Evolutionary conservation across 257 asterid species (phyloP).

Genomic region (Paraleonurus japonicus): DNA sequence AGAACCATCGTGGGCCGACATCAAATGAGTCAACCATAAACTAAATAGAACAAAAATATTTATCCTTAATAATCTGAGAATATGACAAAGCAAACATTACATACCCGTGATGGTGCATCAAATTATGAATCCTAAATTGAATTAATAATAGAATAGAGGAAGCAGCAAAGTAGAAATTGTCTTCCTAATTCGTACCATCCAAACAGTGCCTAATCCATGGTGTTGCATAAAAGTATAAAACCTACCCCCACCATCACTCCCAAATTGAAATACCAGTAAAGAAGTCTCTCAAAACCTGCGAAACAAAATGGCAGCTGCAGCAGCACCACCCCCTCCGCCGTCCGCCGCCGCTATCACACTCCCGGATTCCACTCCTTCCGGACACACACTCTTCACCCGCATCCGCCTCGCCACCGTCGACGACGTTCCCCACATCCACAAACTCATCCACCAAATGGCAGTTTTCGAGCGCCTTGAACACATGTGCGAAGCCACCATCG

Average conservation of each 20-base stretch:
- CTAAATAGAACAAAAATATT: too few relatives aligned
- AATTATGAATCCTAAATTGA: not conserved
- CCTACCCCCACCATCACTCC: not conserved
- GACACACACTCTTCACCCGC: slow-evolving; percentile 46
- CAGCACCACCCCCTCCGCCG: slow-evolving; percentile 45
- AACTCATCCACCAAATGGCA: slow-evolving; percentile 69
- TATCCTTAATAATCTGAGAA: too few relatives aligned
- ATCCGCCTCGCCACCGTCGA: slow-evolving; percentile 48
- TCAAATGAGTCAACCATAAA: too few relatives aligned
- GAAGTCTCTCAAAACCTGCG: slow-evolving; percentile 19
- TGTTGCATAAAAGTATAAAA: not conserved
- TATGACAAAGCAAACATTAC: too few relatives aligned
- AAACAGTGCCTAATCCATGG: not conserved
- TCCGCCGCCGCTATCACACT: slow-evolving; percentile 36
- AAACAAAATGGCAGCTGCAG: slow-evolving; percentile 44
- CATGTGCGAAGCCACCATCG: slow-evolving; percentile 48
- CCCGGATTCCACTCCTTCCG: slow-evolving; percentile 30
- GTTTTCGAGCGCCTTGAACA: slow-evolving; percentile 53
- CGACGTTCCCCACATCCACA: slow-evolving; percentile 64
- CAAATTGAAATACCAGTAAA: not conserved
- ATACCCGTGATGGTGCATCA: too few relatives aligned
- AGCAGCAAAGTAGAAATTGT: not conserved
- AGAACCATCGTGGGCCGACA: too few relatives aligned
- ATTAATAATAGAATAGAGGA: not conserved
- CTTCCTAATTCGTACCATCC: not conserved